A percentile compares a stretch with the other conserved stretches of the same genome.
phyloP scores from a whole-genome alignment of 2,329 filamentous ascomycete species.

The Cercospora beticola region DNA sequence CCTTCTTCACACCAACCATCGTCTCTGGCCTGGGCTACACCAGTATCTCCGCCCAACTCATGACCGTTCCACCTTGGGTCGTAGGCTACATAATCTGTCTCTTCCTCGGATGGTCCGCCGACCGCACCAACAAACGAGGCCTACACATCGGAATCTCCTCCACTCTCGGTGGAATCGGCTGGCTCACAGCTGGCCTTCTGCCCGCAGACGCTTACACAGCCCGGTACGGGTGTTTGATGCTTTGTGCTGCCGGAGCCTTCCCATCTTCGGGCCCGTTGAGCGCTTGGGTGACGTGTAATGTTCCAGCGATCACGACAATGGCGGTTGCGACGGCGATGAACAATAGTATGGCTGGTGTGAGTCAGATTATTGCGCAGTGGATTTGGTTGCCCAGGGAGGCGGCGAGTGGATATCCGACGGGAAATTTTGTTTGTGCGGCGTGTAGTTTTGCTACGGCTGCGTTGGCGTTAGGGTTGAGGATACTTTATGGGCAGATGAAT shows the following conservation, averaged over 20 bases:
- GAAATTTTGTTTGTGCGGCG: conserved; percentile 44
- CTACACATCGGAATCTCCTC: conserved; percentile 29
- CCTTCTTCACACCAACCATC: conserved; percentile 56
- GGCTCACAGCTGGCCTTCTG: conserved; percentile 30
- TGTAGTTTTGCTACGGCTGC: conserved; percentile 39
- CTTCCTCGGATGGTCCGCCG: conserved; percentile 31
- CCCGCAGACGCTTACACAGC: conserved; percentile 30
- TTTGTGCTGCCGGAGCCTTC: conserved; percentile 42
- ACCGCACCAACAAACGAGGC: conserved; percentile 29
- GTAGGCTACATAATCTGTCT: conserved; percentile 37
- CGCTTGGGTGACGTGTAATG: conserved; percentile 44
- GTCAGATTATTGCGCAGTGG: conserved; percentile 45
- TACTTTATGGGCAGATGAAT: conserved; percentile 36
- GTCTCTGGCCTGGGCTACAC: conserved; percentile 53
- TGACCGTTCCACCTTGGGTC: conserved; percentile 40
- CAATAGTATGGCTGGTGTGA: conserved; percentile 41
- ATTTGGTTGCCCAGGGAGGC: conserved; percentile 41
- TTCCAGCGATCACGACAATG: conserved; percentile 41
- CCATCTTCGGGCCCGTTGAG: conserved; percentile 40
- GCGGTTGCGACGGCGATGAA: conserved; percentile 42
- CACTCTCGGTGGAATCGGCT: conserved; percentile 28
- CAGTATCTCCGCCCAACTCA: conserved; percentile 45
- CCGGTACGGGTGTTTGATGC: conserved; percentile 42
- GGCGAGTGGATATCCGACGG: conserved; percentile 39
- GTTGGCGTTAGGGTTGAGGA: conserved; percentile 31